These are phyloP conservation scores for Cercospora sp. DNA, from an alignment of 2,329 filamentous ascomycete genomes.

Conservation along the genomic window DNA sequence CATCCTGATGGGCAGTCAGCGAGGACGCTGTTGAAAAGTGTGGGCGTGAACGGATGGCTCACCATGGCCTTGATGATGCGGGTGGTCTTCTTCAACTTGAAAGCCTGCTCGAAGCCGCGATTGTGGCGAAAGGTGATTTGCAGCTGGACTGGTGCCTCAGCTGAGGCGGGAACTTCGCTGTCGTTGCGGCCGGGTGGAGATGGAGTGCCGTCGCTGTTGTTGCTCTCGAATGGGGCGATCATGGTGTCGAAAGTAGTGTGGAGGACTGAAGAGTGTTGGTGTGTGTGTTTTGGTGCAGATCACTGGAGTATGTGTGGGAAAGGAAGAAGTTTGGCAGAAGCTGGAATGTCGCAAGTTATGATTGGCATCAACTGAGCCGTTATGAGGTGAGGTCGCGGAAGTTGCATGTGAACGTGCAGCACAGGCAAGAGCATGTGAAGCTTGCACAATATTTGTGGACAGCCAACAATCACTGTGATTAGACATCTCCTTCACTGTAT, in stretches of 20 bases:
- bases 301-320: not conserved
- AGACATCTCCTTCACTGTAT: not conserved
- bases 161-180: not conserved
- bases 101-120: slow-evolving; percentile 23
- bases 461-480: not conserved
- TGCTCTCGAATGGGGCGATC: not conserved
- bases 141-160: slow-evolving; percentile 2
- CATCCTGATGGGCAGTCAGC: slow-evolving; percentile 10
- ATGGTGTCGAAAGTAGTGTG: not conserved
- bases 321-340: not conserved
- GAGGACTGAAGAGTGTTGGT: not conserved
- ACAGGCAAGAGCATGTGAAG: not conserved
- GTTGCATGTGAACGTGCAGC: not conserved
- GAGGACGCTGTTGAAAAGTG: not conserved
- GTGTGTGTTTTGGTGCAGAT: not conserved
- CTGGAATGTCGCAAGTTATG: not conserved
- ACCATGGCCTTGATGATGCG: slow-evolving; percentile 32
- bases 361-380: not conserved
- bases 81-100: slow-evolving; percentile 32
- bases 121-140: slow-evolving; percentile 26
- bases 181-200: not conserved
- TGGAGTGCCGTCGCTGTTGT: not conserved
- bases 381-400: not conserved
- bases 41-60: not conserved
- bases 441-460: not conserved